These are phyloP conservation scores for Aspergillus thermomutatus DNA, from an alignment of 2,329 filamentous ascomycete genomes.

Conservation along the genomic window DNA sequence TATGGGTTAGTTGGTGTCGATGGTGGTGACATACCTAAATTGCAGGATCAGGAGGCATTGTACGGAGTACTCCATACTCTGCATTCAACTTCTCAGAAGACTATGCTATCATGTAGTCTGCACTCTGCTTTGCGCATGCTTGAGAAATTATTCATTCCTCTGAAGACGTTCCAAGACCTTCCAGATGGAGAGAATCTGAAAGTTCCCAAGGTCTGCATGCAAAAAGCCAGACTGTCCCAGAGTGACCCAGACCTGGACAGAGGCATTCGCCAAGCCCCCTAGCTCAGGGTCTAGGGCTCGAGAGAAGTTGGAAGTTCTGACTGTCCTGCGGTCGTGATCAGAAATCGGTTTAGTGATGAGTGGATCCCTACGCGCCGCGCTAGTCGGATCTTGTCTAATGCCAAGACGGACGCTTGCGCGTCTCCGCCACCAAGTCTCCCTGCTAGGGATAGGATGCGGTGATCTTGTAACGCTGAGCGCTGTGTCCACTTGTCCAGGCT, in stretches of 20 bases:
- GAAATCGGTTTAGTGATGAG: conserved; percentile 21
- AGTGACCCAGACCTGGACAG: background rate
- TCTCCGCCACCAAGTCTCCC: conserved; percentile 28
- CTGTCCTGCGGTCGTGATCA: conserved; percentile 3
- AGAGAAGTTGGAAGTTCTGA: background rate
- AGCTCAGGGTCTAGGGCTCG: background rate
- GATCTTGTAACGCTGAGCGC: conserved; percentile 17
- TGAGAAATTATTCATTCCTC: background rate
- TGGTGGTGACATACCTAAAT: too few relatives aligned
- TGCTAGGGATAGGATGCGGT: conserved; percentile 9
- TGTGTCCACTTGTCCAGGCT: background rate
- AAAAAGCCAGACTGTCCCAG: background rate
- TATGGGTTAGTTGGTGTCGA: background rate
- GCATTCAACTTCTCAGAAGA: background rate
- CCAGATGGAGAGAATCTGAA: background rate
- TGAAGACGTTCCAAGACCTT: background rate
- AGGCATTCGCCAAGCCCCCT: conserved; percentile 2
- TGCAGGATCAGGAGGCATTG: background rate
- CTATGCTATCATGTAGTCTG: background rate
- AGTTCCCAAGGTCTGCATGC: background rate
- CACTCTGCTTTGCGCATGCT: background rate
- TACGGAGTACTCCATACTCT: background rate
- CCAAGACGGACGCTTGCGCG: conserved; percentile 41
- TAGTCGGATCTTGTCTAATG: conserved; percentile 29
- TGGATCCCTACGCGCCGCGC: conserved; percentile 21